phyloP scores from a whole-genome alignment of 768 basidiomycete genomes.

The Termitomyces eurrhizus region DNA sequence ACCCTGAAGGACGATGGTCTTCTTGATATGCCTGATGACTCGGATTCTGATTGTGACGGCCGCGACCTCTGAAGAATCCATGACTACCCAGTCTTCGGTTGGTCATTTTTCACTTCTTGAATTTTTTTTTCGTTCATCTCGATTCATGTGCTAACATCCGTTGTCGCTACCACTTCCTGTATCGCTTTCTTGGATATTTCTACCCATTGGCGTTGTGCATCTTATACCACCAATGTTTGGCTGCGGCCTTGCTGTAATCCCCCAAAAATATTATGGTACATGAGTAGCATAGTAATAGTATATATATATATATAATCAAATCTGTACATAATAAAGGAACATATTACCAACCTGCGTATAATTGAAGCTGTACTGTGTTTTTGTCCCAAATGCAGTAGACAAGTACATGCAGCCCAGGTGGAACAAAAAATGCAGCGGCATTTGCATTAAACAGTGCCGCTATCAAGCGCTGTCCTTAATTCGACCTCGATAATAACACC shows the following conservation, averaged over 20 bases:
- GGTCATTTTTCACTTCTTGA: neutral
- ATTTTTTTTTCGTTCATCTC: neutral
- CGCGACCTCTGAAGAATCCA: neutral
- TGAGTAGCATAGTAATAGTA: neutral
- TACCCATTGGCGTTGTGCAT: neutral
- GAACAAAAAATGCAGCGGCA: neutral
- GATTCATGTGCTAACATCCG: neutral
- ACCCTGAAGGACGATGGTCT: neutral
- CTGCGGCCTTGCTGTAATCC: neutral
- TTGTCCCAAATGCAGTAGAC: neutral
- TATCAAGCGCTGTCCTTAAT: neutral
- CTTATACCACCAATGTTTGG: neutral
- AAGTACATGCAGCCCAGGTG: neutral
- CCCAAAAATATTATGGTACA: neutral
- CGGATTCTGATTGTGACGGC: constrained; percentile 1
- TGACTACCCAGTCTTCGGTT: too few species aligned
- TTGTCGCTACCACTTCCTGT: neutral
- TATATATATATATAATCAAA: neutral
- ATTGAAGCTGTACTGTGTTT: neutral
- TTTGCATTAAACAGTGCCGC: neutral
- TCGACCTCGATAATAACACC: too few species aligned
- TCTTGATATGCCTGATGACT: neutral
- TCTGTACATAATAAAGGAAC: neutral
- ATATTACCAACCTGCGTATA: neutral
- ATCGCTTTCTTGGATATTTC: neutral